Base-by-base conservation (phyloP, 1,284 basidiomycete species). In the Ceratobasidium sp. region DNA sequence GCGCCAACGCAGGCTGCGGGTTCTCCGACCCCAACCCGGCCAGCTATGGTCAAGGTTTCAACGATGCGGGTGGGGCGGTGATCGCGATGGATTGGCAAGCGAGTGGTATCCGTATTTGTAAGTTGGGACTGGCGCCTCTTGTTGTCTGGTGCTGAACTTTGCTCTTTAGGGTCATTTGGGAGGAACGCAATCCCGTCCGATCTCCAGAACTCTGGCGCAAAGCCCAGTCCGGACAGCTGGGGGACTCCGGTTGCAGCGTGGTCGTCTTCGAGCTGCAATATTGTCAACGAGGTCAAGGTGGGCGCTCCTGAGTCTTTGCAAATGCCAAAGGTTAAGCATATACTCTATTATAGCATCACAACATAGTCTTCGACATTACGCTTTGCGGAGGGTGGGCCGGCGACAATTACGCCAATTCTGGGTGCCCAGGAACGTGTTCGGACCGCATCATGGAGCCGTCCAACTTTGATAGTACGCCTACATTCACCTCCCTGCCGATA, bases 321-420 rank as follows among this genome's bases (percentile, higher is more conserved):
- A 14, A 21, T 49, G 18, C n/a, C 49, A 25, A 3, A 9, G 30
- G 18, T 18, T 44, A 6, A 67, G 23, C 54, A 28, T 46, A 53
- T 42, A 40, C 28, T n/a, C 21, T 33, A 38, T 25, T 49, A 69
- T 42, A 69, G 66, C 59, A 69, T 18, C 67, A 70, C 44, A 70
- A 48, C 21, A 59, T 70, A 4, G 33, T 70, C 9, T 54, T 70
- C 91, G 90, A 92, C 78, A 92, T 92, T 74, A 92, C 91, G 12
- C 91, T 92, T 76, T 92, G 91, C 76, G 90, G 89, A 90, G 90
- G 91, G 79, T 92, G 91, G 91, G 92, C 91, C 8, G 91, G 91
- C 48, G 89, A 90, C 78, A 87, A 87, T 2, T 92, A 91, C 77
- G 83, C 84, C 11, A 88, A 87, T 4, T 87, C 89, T 1, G 85